These are phyloP conservation scores for Quillaja saponaria DNA, from an alignment of 306 rosid species.

Conservation along the genomic window DNA sequence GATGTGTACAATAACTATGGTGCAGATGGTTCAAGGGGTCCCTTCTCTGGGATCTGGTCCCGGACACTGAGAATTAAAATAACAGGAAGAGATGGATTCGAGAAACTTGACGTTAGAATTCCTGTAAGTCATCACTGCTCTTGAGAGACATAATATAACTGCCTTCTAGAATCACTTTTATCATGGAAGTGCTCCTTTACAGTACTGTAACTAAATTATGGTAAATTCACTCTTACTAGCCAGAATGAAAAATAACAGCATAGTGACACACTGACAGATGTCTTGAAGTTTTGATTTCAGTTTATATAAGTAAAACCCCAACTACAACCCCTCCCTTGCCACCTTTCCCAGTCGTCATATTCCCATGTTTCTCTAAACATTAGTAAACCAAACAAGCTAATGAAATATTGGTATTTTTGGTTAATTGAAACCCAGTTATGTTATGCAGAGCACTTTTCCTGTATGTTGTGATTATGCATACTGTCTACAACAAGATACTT, in stretches of 20 bases:
- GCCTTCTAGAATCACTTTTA: not conserved
- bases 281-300: too few species aligned
- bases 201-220: not conserved
- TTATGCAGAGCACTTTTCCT: not conserved
- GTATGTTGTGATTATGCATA: conserved; percentile 4
- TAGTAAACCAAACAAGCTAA: too few species aligned
- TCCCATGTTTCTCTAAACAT: too few species aligned
- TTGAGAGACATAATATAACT: conserved; percentile 9
- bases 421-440: too few species aligned
- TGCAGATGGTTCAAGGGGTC: conserved; percentile 67
- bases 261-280: too few species aligned
- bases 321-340: not conserved
- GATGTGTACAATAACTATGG: conserved; percentile 71
- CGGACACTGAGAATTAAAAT: conserved; percentile 78
- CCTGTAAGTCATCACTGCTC: conserved; percentile 70
- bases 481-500: conserved; percentile 2
- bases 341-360: too few species aligned
- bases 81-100: conserved; percentile 88
- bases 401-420: too few species aligned
- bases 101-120: conserved; percentile 81
- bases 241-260: too few species aligned
- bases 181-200: conserved; percentile 2
- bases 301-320: conserved; percentile 6
- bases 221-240: conserved; percentile 12
- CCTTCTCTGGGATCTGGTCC: conserved; percentile 85